phyloP scores from a whole-genome alignment of 495 filamentous ascomycete genomes.

The Aspergillus conjunctus region DNA sequence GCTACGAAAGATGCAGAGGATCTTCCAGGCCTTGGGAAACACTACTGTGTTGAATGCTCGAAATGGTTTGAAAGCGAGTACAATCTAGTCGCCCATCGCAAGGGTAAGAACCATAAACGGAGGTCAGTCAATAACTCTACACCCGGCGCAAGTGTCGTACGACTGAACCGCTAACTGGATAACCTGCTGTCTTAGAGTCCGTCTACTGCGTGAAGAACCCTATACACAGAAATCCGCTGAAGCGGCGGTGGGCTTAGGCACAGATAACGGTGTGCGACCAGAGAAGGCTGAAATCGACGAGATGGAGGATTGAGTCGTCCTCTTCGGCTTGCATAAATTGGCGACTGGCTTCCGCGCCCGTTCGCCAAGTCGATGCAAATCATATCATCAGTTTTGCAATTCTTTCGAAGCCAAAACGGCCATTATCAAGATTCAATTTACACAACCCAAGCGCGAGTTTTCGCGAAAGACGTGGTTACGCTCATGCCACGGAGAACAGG shows the following conservation, averaged over 20 bases:
- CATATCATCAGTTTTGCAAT: too few relatives aligned
- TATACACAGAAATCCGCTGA: slow-evolving; percentile 86
- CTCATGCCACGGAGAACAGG: slow-evolving; percentile 9
- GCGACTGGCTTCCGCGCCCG: slow-evolving; percentile 3
- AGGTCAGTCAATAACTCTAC: slow-evolving; percentile 55
- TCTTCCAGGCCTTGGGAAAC: slow-evolving; percentile 77
- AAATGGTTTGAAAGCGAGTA: slow-evolving; percentile 93
- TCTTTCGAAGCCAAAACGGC: too few relatives aligned
- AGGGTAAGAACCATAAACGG: slow-evolving; percentile 90
- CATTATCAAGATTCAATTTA: not conserved
- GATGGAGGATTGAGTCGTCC: slow-evolving; percentile 38
- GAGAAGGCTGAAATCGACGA: slow-evolving; percentile 34
- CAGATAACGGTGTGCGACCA: slow-evolving; percentile 59
- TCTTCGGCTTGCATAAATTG: not conserved
- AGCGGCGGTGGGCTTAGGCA: slow-evolving; percentile 70
- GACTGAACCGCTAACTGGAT: too few relatives aligned
- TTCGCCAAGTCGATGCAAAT: slow-evolving; percentile 7
- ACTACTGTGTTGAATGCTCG: slow-evolving; percentile 90
- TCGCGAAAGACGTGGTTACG: not conserved
- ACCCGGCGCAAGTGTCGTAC: too few relatives aligned
- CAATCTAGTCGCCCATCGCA: slow-evolving; percentile 72
- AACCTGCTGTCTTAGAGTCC: slow-evolving; percentile 66
- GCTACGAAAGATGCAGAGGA: slow-evolving; percentile 80
- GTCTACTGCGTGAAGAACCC: slow-evolving; percentile 74
- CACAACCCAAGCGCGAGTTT: not conserved